Base-by-base conservation (phyloP, 805 yeast genomes). In the Candida pini region DNA sequence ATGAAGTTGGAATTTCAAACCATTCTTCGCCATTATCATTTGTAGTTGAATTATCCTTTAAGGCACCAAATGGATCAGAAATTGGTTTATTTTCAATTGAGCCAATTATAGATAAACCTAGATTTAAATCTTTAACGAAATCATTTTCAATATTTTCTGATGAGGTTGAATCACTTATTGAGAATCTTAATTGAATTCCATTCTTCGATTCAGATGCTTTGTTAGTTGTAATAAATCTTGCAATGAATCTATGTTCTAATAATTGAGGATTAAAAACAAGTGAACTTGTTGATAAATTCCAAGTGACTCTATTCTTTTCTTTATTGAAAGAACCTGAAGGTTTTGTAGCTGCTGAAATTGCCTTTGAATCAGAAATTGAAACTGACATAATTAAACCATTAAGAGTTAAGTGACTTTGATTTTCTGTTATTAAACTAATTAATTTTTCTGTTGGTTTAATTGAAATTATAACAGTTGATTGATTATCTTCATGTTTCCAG, bases 291-390 rank as follows among this genome's bases (percentile, higher is more conserved):
- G 48, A 41, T 47, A 78, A 76, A 54, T 82, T 75, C 96, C 97
- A 89, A 1, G 92, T 81, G 38, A 92, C 80, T 60, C 97, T 75
- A 47, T 77, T 81, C 53, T 77, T 79, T 34, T 88, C 97, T 51
- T 76, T 81, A 60, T 81, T 86, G 68, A 88, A 90, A 1, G 94
- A 76, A 38, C 97, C 97, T 36, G 83, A 79, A 5, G 98, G 98
- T 55, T 84, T 86, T 3, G 95, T 82, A 41, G 88, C 78, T 1
- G 96, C 97, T 15, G 80, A 68, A 2, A 78, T 63, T 3, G 81
- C 71, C 13, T 75, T 70, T 9, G 83, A 80, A 24, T 80, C 82
- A 13, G 69, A 64, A 34, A 81, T 64, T 3, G 82, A 70, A 5
- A 78, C 85, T 6, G 81, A 69, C 6, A 83, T 68, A 25, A 72